Evolutionary conservation across 495 filamentous ascomycete species (phyloP).

Genomic region (Hyaloscypha finlandica): DNA sequence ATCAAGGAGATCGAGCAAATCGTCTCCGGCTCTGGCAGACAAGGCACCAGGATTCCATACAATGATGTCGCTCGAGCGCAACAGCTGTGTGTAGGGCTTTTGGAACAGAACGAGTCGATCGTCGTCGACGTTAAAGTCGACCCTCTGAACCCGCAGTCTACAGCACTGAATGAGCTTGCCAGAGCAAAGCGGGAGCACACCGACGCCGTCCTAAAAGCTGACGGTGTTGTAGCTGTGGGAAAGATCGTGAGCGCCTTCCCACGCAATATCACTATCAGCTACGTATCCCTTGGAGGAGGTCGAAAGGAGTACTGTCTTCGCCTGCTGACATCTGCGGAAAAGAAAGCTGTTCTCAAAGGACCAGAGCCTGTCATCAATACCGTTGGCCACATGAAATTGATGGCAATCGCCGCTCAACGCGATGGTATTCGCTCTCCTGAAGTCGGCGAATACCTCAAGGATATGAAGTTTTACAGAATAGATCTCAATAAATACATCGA

Average conservation of each 20-base stretch:
- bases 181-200: neutral
- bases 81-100: too few relatives aligned
- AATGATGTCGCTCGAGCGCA: too few relatives aligned
- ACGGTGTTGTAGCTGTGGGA: neutral
- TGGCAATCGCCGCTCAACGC: neutral
- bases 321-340: neutral
- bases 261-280: neutral
- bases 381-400: neutral
- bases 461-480: neutral
- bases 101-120: too few relatives aligned
- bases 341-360: neutral
- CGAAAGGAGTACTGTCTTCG: neutral
- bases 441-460: too few relatives aligned
- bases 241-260: neutral
- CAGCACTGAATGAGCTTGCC: neutral
- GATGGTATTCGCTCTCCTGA: neutral
- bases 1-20: too few relatives aligned
- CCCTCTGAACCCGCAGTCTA: neutral
- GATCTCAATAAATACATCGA: neutral
- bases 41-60: too few relatives aligned
- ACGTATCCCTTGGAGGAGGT: neutral
- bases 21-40: too few relatives aligned
- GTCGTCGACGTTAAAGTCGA: neutral
- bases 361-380: too few relatives aligned
- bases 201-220: neutral